Conservation (phyloP, 169 alveolate genomes). For the Theileria orientalis region DNA sequence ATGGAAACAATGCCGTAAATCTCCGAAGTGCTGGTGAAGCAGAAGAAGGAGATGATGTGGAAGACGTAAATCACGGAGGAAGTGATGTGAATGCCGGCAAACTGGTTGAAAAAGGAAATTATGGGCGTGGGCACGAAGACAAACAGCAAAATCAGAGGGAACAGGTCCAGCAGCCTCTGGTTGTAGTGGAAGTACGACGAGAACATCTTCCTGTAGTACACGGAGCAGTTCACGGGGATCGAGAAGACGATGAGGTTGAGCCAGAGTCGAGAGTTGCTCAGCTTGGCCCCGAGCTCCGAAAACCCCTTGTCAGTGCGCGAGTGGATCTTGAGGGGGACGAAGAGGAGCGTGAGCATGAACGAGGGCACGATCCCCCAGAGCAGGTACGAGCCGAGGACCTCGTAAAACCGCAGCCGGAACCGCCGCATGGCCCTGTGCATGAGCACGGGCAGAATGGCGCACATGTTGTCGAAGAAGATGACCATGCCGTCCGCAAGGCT, state of each 20-base stretch:
- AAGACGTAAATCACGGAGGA: constrained; percentile 15
- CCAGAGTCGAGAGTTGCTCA: constrained; percentile 26
- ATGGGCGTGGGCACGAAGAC: constrained; percentile 36
- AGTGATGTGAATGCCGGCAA: constrained; percentile 32
- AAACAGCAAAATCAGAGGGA: constrained; percentile 28
- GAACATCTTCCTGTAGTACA: constrained; percentile 43
- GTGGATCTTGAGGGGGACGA: constrained; percentile 28
- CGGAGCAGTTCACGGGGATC: constrained; percentile 25
- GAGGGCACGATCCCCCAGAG: constrained; percentile 43
- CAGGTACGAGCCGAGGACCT: constrained; percentile 24
- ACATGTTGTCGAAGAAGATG: constrained; percentile 48
- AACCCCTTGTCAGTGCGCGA: too few relatives aligned
- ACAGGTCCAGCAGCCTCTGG: constrained; percentile 17
- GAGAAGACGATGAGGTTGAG: constrained; percentile 22
- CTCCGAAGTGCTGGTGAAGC: constrained; percentile 25
- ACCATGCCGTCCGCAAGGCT: constrained; percentile 47
- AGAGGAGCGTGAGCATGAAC: constrained; percentile 20
- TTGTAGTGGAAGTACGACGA: constrained; percentile 37
- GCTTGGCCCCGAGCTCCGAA: constrained; percentile 3
- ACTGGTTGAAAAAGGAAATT: constrained; percentile 47
- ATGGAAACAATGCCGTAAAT: constrained; percentile 38
- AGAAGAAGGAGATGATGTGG: constrained; percentile 31
- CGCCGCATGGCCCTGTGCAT: constrained; percentile 5
- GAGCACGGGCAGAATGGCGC: constrained; percentile 38
- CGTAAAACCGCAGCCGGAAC: constrained; percentile 14